phyloP scores from a whole-genome alignment of 331 rosid species.

The Spiraea crenata region DNA sequence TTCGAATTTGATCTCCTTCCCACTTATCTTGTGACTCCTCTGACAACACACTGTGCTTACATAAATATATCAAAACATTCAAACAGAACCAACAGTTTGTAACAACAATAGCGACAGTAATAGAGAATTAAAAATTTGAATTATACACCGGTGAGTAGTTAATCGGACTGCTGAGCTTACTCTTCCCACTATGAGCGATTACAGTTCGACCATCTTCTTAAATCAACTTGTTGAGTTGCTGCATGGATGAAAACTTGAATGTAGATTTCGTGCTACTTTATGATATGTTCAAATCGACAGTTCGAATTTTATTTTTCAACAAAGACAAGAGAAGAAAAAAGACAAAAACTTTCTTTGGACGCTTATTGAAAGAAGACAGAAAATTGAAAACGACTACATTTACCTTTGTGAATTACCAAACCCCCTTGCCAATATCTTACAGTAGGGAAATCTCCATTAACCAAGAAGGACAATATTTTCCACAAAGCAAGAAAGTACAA shows the following conservation, averaged over 20 bases:
- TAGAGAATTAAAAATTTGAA: no score
- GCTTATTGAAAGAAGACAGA: background rate
- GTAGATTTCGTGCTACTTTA: background rate
- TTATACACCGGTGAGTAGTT: no score
- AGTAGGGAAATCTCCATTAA: background rate
- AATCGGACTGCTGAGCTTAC: no score
- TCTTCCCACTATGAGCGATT: no score
- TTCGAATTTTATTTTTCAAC: background rate
- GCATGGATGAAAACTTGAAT: background rate
- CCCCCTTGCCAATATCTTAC: background rate
- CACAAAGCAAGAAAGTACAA: background rate
- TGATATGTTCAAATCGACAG: background rate
- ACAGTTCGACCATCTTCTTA: no score
- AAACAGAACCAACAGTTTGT: background rate
- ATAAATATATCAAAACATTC: background rate
- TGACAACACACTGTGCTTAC: background rate
- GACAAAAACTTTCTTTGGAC: background rate
- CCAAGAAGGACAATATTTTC: background rate
- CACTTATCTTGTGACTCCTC: slow-evolving; percentile 3
- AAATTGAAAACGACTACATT: background rate
- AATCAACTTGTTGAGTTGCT: background rate
- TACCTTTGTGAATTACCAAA: background rate
- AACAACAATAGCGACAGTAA: no score
- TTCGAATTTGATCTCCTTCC: slow-evolving; percentile 19
- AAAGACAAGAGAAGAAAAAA: background rate